phyloP scores from a whole-genome alignment of 257 asterid genomes.

The Striga asiatica region DNA sequence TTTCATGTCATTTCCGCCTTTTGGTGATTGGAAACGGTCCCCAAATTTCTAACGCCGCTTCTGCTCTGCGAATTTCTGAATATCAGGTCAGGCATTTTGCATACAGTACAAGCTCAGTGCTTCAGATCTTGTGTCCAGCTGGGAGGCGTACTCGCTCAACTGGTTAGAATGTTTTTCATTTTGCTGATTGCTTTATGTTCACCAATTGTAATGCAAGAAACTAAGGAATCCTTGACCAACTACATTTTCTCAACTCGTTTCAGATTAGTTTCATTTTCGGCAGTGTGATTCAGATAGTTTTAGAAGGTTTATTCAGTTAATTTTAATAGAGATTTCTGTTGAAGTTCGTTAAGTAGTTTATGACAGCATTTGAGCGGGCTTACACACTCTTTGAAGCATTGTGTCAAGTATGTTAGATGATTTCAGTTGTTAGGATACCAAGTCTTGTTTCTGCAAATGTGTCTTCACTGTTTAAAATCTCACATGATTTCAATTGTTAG shows the following conservation, averaged over 20 bases:
- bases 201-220: background rate
- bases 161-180: slow-evolving; percentile 30
- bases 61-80: background rate
- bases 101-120: slow-evolving; percentile 78
- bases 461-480: background rate
- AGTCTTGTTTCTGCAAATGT: background rate
- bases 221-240: background rate
- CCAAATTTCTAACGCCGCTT: background rate
- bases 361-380: background rate
- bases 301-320: too few relatives aligned
- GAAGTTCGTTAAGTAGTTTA: background rate
- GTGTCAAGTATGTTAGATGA: too few relatives aligned
- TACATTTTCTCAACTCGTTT: background rate
- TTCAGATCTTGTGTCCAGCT: slow-evolving; percentile 79
- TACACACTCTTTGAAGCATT: background rate
- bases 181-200: slow-evolving; percentile 2
- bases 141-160: slow-evolving; percentile 80
- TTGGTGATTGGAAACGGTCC: background rate
- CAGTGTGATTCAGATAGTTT: too few relatives aligned
- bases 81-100: slow-evolving; percentile 65
- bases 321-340: slow-evolving; percentile 3
- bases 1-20: background rate
- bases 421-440: background rate
- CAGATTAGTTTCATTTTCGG: background rate
- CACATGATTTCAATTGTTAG: too few relatives aligned